A percentile compares a stretch with the other conserved stretches of the same genome.
These are phyloP conservation scores for Podospora fimiseda DNA, from an alignment of 495 filamentous ascomycete species.

Conservation along the genomic window DNA sequence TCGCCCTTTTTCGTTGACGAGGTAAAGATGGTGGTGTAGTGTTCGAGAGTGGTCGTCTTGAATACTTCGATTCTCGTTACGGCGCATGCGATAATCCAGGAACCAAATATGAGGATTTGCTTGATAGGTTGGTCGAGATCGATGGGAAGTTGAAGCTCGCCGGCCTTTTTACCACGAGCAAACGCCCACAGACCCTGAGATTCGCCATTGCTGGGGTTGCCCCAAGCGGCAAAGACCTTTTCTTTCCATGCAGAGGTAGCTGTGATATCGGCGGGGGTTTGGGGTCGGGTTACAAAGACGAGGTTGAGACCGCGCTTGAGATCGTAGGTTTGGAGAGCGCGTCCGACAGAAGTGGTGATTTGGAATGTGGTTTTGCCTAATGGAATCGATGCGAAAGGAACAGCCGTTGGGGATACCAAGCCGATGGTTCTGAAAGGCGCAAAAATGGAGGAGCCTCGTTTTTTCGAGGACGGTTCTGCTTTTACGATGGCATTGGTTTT, in stretches of 20 bases:
- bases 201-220: constrained; percentile 42
- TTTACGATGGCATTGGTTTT: constrained; percentile 43
- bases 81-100: constrained; percentile 83
- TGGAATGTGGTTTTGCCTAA: constrained; percentile 93
- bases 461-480: constrained; percentile 23
- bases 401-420: constrained; percentile 79
- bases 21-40: constrained; percentile 75
- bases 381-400: constrained; percentile 82
- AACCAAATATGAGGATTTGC: constrained; percentile 75
- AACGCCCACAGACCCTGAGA: constrained; percentile 83
- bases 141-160: constrained; percentile 58
- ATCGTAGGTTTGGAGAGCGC: constrained; percentile 90
- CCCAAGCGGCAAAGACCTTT: constrained; percentile 80
- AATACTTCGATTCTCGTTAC: constrained; percentile 74
- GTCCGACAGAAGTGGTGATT: constrained; percentile 88
- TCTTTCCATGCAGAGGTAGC: constrained; percentile 86
- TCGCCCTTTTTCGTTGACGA: constrained; percentile 39
- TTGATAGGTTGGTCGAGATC: constrained; percentile 61
- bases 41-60: constrained; percentile 76
- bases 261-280: constrained; percentile 78
- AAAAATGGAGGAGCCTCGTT: constrained; percentile 67
- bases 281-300: constrained; percentile 83
- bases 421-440: constrained; percentile 92
- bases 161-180: constrained; percentile 84
- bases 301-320: constrained; percentile 80